Percentiles rank a stretch among this genome's conserved stretches.
phyloP scores from a whole-genome alignment of 345 rosid species.

The Corchorus capsularis region DNA sequence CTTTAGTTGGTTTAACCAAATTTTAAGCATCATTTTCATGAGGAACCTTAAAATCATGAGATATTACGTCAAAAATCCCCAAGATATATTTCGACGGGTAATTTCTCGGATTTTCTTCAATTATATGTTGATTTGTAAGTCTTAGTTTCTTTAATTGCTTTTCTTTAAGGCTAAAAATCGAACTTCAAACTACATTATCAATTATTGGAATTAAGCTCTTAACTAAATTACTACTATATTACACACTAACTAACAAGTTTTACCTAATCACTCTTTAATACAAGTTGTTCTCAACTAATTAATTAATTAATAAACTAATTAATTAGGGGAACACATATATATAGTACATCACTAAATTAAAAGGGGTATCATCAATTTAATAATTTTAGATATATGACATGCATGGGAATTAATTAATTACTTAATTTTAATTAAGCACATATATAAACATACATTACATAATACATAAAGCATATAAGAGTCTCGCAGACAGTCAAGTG shows the following conservation, averaged over 20 bases:
- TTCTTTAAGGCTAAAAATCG: background rate
- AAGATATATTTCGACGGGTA: background rate
- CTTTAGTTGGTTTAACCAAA: too few species aligned
- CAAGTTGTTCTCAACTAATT: background rate
- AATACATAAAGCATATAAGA: background rate
- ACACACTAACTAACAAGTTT: background rate
- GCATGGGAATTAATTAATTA: too few species aligned
- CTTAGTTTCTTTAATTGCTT: background rate
- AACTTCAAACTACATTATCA: background rate
- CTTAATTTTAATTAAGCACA: too few species aligned
- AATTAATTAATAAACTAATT: background rate
- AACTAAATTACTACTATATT: background rate
- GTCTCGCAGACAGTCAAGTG: background rate
- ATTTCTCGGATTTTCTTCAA: background rate
- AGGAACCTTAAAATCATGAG: background rate
- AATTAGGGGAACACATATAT: too few species aligned
- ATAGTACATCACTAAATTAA: background rate
- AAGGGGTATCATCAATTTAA: background rate
- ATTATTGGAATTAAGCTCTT: slow-evolving; percentile 6
- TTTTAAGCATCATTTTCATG: too few species aligned
- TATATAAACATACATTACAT: background rate
- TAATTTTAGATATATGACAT: background rate
- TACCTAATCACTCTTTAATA: background rate
- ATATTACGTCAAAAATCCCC: background rate
- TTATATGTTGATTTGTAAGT: background rate